phyloP scores from a whole-genome alignment of 208 protist genomes.

The Acanthamoeba royreba region DNA sequence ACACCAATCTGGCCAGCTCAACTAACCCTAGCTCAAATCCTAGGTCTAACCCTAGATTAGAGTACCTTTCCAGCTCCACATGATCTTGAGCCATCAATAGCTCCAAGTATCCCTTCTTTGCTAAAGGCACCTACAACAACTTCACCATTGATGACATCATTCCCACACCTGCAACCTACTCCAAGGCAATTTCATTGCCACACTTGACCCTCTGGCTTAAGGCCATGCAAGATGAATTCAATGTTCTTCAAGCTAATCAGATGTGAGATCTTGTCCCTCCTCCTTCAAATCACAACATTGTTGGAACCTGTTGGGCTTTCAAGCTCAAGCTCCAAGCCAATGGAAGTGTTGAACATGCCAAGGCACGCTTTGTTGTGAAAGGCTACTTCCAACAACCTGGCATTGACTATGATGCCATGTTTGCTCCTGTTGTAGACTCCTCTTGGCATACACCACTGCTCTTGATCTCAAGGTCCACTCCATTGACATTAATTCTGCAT shows the following conservation, averaged over 20 bases:
- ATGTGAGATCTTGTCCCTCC: background rate
- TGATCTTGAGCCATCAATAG: too few relatives aligned
- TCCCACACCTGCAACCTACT: background rate
- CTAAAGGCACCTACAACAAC: too few relatives aligned
- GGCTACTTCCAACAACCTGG: background rate
- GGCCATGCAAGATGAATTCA: background rate
- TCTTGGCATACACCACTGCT: background rate
- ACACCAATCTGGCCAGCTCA: too few relatives aligned
- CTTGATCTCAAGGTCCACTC: background rate
- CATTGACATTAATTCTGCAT: slow-evolving; percentile 16
- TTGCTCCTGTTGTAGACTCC: background rate
- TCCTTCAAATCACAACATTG: background rate
- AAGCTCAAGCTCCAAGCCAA: background rate
- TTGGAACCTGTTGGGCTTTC: background rate
- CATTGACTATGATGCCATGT: background rate
- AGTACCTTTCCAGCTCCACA: too few relatives aligned
- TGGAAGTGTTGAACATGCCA: background rate
- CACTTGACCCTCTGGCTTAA: background rate
- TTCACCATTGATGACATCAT: too few relatives aligned
- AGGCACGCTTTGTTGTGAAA: background rate
- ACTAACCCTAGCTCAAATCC: too few relatives aligned
- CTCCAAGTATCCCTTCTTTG: too few relatives aligned
- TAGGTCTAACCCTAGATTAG: too few relatives aligned
- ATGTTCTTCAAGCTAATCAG: background rate
- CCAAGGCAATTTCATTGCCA: background rate